Evolutionary conservation across 1,284 basidiomycete species (phyloP), one percentile per base, ranked within the genome.

Genomic region (Malassezia equina): DNA sequence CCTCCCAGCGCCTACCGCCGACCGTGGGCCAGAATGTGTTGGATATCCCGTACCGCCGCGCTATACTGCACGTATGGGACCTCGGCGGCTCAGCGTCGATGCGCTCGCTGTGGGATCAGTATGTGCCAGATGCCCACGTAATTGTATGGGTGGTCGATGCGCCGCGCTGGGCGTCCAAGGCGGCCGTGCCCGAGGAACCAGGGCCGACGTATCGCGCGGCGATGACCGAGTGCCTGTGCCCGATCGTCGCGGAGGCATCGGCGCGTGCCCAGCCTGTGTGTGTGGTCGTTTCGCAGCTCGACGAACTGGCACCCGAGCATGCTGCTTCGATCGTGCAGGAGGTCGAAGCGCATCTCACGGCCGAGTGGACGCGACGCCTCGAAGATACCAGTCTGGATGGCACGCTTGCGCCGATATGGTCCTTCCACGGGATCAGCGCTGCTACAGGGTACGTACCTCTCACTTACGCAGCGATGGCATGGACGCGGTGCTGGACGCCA

Each of bases 11-110:
- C 50, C 58, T 67, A 42, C 56, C 62, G 12, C 62, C 65, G 0
- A 67, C 65, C 2, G 61, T 67, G 12, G 65, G 65, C 7, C 65
- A 67, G 43, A 67, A 67, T 52, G 55, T 67, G 13, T 53, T 67
- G 11, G 60, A 65, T 25, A 21, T 67, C 27, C 36, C 55, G 7
- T 55, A 62, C 5, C 52, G 53, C 0, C 51, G 44, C 28, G 47
- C 58, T 45, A 50, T 61, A 7, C 31, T 67, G 34, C 65, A 64
- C 39, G 58, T 65, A n/a, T 67, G 65, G 65, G 65, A 67, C 33
- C 59, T 67, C 2, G 65, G 65, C 2, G 65, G 65, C 12, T 59
- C 62, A 3, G 33, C 53, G 0, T 60, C 61, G 8, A 64, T 67
- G 34, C 63, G 65, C 36, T 51, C 55, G 17, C 53, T 67, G 1